These are phyloP conservation scores for Phytophthora ramorum DNA, from an alignment of 352 stramenopile species.

Conservation along the genomic window DNA sequence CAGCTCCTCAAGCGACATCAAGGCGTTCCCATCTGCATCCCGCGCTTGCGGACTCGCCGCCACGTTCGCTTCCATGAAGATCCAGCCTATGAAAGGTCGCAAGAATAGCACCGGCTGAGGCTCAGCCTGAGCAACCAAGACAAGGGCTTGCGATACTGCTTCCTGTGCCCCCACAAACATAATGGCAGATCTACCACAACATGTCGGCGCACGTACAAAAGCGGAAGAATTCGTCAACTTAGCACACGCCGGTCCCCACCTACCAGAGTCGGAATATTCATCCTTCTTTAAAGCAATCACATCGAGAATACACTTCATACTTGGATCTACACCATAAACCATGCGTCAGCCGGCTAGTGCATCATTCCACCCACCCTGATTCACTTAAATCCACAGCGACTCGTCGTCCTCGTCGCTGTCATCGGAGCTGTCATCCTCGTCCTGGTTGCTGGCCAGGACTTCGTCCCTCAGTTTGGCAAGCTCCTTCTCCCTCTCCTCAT, in stretches of 20 bases:
- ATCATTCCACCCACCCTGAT: background rate
- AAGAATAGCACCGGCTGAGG: background rate
- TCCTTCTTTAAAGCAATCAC: constrained; percentile 5
- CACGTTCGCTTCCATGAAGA: constrained; percentile 24
- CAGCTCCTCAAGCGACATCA: constrained; percentile 70
- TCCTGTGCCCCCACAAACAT: background rate
- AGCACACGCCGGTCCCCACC: too few species aligned
- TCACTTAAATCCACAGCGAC: constrained; percentile 50
- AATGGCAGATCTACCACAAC: too few species aligned
- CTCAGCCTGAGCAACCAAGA: too few species aligned
- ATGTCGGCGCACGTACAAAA: too few species aligned
- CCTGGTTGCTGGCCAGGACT: constrained; percentile 21
- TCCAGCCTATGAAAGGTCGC: constrained; percentile 34
- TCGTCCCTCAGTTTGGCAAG: constrained; percentile 22
- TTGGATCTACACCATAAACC: constrained; percentile 15
- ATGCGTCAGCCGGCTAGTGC: background rate
- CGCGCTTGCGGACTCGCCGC: constrained; percentile 1
- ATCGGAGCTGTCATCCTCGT: constrained; percentile 34
- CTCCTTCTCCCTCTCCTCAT: constrained; percentile 36
- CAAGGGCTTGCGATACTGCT: background rate
- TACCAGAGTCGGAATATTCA: background rate
- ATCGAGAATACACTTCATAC: constrained; percentile 23
- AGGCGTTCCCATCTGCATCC: constrained; percentile 26
- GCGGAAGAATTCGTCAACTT: background rate
- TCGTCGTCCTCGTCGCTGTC: constrained; percentile 44